Evolutionary conservation across 1,284 basidiomycete species (phyloP).

Genomic region (Trametes polyzona): DNA sequence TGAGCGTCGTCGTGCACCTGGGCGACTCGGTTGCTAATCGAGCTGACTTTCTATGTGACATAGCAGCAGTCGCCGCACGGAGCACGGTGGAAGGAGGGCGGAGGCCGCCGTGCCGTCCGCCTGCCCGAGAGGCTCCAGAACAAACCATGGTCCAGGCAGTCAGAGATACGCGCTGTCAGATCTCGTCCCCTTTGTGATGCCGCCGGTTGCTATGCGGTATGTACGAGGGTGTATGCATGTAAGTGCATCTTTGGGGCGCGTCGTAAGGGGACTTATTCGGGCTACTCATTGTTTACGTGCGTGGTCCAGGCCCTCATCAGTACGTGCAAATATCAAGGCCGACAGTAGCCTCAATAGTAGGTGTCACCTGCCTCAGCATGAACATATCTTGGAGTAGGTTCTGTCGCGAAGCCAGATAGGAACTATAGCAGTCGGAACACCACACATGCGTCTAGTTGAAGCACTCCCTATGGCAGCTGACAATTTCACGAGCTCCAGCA

Average conservation of each 20-base stretch:
- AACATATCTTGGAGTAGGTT: too few relatives aligned
- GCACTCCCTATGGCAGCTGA: too few relatives aligned
- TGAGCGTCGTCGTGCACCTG: not conserved
- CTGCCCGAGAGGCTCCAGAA: not conserved
- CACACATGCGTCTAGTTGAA: too few relatives aligned
- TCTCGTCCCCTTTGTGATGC: not conserved
- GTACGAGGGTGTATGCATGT: conserved; percentile 18
- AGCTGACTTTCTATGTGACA: too few relatives aligned
- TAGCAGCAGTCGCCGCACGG: too few relatives aligned
- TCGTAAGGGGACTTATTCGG: not conserved
- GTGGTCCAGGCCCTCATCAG: not conserved
- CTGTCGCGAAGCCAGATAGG: too few relatives aligned
- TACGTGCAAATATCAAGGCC: not conserved
- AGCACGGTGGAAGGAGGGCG: not conserved
- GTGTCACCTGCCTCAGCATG: too few relatives aligned
- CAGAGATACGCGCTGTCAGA: not conserved
- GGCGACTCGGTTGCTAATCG: too few relatives aligned
- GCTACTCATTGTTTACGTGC: not conserved
- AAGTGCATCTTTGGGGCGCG: conserved; percentile 20
- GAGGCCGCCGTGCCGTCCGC: not conserved
- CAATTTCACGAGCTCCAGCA: too few relatives aligned
- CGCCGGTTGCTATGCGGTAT: conserved; percentile 21
- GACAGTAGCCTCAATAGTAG: too few relatives aligned
- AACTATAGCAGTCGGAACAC: too few relatives aligned
- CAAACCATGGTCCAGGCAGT: not conserved